Conservation (phyloP, 495 filamentous ascomycete genomes). For the Lasiosphaeris hirsuta region DNA sequence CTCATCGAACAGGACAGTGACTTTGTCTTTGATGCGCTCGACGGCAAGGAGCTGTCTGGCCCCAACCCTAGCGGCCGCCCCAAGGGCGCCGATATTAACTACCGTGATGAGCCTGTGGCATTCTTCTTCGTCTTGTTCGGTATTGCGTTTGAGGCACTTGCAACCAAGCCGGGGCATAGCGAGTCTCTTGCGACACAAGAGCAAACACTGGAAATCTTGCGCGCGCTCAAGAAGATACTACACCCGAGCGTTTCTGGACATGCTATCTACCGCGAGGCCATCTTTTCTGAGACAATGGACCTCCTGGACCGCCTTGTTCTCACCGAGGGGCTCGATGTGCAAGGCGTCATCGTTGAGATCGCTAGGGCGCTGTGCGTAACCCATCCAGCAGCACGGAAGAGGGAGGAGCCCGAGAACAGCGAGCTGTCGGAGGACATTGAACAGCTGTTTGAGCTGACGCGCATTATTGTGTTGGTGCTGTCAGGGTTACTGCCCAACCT, state of each 20-base stretch:
- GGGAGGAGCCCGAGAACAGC: constrained; percentile 60
- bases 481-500: constrained; percentile 84
- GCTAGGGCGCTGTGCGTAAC: constrained; percentile 82
- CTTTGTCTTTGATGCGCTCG: constrained; percentile 93
- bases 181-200: constrained; percentile 69
- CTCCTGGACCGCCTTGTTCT: constrained; percentile 87
- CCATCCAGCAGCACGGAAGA: constrained; percentile 80
- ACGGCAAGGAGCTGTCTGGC: constrained; percentile 68
- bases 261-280: constrained; percentile 90
- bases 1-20: constrained; percentile 96
- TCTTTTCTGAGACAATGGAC: constrained; percentile 98
- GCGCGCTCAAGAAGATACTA: constrained; percentile 90
- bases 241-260: constrained; percentile 93
- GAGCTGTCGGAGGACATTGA: constrained; percentile 95
- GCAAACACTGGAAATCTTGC: constrained; percentile 84
- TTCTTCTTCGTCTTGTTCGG: constrained; percentile 99
- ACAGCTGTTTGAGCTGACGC: constrained; percentile 93
- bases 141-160: constrained; percentile 91
- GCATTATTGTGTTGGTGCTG: constrained; percentile 91
- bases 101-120: constrained; percentile 94
- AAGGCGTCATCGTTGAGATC: constrained; percentile 88
- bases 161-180: constrained; percentile 65
- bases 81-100: constrained; percentile 77
- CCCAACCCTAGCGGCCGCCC: constrained; percentile 47
- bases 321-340: constrained; percentile 85